Evolutionary conservation across 2,329 filamentous ascomycete genomes (phyloP), one percentile per base, ranked within the genome.

Genomic region (Sporothrix pseudoabietina): DNA sequence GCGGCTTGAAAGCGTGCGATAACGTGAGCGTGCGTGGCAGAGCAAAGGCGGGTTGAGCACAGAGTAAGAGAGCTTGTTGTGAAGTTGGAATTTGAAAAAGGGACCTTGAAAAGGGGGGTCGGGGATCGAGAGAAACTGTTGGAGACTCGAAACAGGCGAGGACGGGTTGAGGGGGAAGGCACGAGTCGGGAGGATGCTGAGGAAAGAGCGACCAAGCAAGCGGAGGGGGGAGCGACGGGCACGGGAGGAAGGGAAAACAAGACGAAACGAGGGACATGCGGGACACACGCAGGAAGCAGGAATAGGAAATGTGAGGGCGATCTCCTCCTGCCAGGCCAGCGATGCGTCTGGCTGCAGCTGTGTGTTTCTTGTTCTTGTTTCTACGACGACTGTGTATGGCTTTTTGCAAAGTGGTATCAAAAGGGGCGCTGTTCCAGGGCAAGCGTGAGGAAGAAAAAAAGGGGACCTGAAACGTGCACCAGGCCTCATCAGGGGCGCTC

Each of bases 401-500:
- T n/a, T 44, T 39, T 7, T 4, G 26, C 63, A 52, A 39, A 71
- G 52, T 59, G 39, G 54, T 59, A 71, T 71, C 54, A 54, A 54
- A 69, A 4, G 65, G 65, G 61, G 61, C 41, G 65, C 44, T 69
- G 65, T 69, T 69, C 65, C 44, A 52, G 65, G 47, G 32, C 19
- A 41, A 30, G 49, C 39, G 69, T 69, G 66, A 55, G 39, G 19
- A 61, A n/a, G n/a, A 55, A 57, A 57, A 66, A 72, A 69, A 70
- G 54, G 55, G 72, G 66, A 32, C 69, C 71, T 75, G 74, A 75
- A 75, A 75, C 74, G 73, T 71, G 71, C 69, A 68, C 69, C 63
- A 26, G 22, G 66, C 44, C 65, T 52, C 69, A 66, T 69, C 71
- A 73, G 72, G 72, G 74, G 66, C 63, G 12, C 41, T 44, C 41